A percentile compares a stretch with the other conserved stretches of the same genome.
These are phyloP conservation scores for Zizania palustris DNA, from an alignment of 202 grass and related monocot genomes.

Conservation along the genomic window DNA sequence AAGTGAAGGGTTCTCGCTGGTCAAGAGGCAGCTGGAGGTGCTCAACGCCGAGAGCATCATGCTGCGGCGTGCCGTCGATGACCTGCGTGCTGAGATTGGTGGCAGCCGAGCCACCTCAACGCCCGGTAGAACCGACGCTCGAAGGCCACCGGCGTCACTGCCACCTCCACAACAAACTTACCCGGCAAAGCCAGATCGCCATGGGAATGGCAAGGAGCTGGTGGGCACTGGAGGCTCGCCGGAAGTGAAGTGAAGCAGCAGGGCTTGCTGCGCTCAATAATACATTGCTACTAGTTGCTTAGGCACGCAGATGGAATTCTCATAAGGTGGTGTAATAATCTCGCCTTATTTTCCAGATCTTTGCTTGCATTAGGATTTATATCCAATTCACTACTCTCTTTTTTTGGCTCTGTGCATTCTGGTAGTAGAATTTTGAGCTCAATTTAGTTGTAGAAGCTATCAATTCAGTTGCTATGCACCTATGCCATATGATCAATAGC, in stretches of 20 bases:
- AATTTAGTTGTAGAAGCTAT: too few species aligned
- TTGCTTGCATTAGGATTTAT: neutral
- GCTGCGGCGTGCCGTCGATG: slow-evolving; percentile 56
- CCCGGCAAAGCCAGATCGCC: slow-evolving; percentile 39
- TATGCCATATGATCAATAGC: too few species aligned
- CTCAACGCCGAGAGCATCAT: slow-evolving; percentile 63
- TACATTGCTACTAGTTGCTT: slow-evolving; percentile 34
- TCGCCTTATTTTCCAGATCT: slow-evolving; percentile 25
- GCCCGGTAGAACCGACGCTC: neutral
- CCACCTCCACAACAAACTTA: slow-evolving; percentile 25
- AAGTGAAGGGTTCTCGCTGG: slow-evolving; percentile 32
- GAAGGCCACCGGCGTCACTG: neutral
- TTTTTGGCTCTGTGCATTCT: neutral
- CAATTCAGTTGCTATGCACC: too few species aligned
- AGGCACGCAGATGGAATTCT: slow-evolving; percentile 30
- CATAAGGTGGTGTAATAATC: slow-evolving; percentile 35
- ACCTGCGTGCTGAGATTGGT: slow-evolving; percentile 51
- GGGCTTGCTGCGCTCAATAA: slow-evolving; percentile 45
- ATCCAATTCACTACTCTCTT: neutral
- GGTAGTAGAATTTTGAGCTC: neutral
- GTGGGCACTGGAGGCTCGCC: slow-evolving; percentile 46
- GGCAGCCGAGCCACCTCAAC: slow-evolving; percentile 38
- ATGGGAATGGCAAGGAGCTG: slow-evolving; percentile 43
- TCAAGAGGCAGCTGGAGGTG: slow-evolving; percentile 63
- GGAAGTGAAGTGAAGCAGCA: slow-evolving; percentile 31